These are phyloP conservation scores for Hylodesmum podocarpum DNA, from an alignment of 306 rosid species.

Conservation along the genomic window DNA sequence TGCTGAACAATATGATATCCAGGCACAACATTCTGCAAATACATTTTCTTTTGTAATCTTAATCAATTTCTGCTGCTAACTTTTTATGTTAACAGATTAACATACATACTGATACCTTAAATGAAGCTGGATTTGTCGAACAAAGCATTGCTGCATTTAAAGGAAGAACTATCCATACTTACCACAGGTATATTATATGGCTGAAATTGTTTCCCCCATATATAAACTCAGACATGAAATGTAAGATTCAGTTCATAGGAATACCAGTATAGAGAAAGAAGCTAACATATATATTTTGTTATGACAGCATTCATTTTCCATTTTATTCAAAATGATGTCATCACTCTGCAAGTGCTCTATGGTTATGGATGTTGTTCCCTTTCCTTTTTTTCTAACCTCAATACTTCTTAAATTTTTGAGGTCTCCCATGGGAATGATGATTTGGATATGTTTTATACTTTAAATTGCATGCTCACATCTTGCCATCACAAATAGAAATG, in stretches of 20 bases:
- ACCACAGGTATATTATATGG: conserved; percentile 77
- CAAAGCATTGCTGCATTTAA: conserved; percentile 67
- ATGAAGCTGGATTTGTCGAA: conserved; percentile 84
- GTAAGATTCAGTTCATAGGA: neutral
- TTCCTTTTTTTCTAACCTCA: neutral
- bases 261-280: neutral
- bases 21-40: conserved; percentile 38
- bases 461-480: neutral
- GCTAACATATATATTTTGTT: neutral
- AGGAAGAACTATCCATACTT: conserved; percentile 80
- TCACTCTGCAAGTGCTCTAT: neutral
- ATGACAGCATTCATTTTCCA: neutral
- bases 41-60: neutral
- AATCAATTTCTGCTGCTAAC: neutral
- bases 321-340: neutral
- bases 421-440: neutral
- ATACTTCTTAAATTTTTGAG: neutral
- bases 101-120: conserved; percentile 84
- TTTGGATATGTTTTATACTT: neutral
- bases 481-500: neutral
- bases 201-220: neutral
- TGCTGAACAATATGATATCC: conserved; percentile 66
- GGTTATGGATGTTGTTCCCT: neutral
- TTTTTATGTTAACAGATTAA: conserved; percentile 51
- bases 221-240: neutral